Conservation (phyloP, 495 filamentous ascomycete genomes). For the Neurospora africana region DNA sequence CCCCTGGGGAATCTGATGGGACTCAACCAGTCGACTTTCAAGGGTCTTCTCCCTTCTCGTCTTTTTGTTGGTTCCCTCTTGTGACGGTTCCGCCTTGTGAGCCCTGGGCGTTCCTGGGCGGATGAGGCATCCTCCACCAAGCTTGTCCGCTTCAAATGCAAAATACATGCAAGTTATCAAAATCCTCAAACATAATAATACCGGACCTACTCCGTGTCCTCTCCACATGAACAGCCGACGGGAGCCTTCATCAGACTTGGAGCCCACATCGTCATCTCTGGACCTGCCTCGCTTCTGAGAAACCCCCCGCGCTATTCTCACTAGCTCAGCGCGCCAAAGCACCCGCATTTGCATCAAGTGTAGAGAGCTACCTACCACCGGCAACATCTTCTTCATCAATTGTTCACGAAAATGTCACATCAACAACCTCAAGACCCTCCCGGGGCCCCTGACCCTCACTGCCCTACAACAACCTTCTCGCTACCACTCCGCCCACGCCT, state of each 20-base stretch:
- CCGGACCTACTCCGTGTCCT: background rate
- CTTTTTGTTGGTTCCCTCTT: background rate
- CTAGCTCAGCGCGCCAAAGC: background rate
- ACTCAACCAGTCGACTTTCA: background rate
- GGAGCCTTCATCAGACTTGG: background rate
- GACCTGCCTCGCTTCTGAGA: background rate
- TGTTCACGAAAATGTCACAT: background rate
- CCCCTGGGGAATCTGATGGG: too few species aligned
- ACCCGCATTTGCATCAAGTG: background rate
- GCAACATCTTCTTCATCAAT: background rate
- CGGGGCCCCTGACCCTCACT: background rate
- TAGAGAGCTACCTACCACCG: background rate
- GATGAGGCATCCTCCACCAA: background rate
- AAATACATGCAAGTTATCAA: background rate
- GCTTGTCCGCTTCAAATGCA: too few species aligned
- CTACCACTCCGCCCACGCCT: slow-evolving; percentile 12
- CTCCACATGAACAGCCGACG: background rate
- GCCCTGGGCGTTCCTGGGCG: background rate
- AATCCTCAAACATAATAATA: background rate
- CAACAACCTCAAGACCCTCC: background rate
- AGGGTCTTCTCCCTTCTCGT: background rate
- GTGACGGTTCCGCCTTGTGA: background rate
- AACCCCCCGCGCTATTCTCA: background rate
- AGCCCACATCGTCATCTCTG: background rate
- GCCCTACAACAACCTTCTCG: background rate